Percentiles rank a stretch among this genome's conserved stretches.
Evolutionary conservation across 495 filamentous ascomycete genomes (phyloP).

Genomic region (Penicillium daleae): DNA sequence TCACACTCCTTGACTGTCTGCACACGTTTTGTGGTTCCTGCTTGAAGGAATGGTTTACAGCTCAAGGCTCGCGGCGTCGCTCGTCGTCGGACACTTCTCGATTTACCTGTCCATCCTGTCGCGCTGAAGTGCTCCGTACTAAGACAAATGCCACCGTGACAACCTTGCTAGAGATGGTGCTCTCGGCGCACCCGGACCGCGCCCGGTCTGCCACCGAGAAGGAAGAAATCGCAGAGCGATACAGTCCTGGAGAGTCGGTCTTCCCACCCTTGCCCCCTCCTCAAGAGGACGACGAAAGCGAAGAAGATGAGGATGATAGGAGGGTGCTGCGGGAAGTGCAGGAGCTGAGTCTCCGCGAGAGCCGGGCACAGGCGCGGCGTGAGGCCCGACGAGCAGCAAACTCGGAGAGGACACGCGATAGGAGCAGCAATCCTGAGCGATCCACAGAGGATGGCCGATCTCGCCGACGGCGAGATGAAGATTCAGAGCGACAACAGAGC

Average conservation of each 20-base stretch:
- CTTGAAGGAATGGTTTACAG: constrained; percentile 89
- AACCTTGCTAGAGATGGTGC: constrained; percentile 76
- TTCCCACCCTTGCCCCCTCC: constrained; percentile 25
- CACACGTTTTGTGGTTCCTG: constrained; percentile 97
- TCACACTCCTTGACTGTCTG: constrained; percentile 95
- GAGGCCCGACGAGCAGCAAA: constrained; percentile 35
- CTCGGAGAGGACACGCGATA: constrained; percentile 20
- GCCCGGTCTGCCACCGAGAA: constrained; percentile 69
- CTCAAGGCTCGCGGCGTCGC: constrained; percentile 55
- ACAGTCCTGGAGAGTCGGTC: constrained; percentile 78
- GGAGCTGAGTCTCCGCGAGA: constrained; percentile 71
- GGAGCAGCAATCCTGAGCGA: constrained; percentile 35
- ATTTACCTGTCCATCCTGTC: constrained; percentile 91
- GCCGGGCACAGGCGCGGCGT: constrained; percentile 39
- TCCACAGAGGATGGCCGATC: constrained; percentile 42
- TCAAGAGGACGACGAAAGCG: constrained; percentile 21
- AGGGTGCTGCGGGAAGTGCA: constrained; percentile 71
- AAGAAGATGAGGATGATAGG: constrained; percentile 61
- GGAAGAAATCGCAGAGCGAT: constrained; percentile 67
- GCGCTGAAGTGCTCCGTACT: constrained; percentile 80
- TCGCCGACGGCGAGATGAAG: constrained; percentile 49
- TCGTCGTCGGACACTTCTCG: constrained; percentile 49
- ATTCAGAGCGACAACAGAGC: constrained; percentile 39
- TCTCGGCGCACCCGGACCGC: constrained; percentile 74
- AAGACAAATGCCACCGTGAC: constrained; percentile 82